Evolutionary conservation across 129 eudicot genomes (phyloP), one percentile per base, ranked within the genome.

Genomic region (Glebionis coronaria): DNA sequence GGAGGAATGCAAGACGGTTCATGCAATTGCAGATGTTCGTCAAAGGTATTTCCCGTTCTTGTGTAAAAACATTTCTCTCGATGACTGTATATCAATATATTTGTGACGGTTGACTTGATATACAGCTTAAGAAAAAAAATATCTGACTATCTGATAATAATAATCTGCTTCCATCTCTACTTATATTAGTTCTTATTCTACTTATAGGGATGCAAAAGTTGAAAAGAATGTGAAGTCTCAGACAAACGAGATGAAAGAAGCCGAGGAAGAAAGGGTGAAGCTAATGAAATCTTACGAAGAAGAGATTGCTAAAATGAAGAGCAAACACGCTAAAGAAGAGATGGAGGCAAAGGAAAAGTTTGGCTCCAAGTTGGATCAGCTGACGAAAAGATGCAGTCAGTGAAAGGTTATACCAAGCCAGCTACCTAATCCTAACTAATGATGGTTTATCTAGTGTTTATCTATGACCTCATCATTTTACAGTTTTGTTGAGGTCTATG

Each of bases 331-430:
- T 84, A 78, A 86, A 96, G 88, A 27, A n/a, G n/a, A n/a, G n/a
- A n/a, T n/a, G n/a, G n/a, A n/a, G n/a, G n/a, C n/a, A n/a, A n/a
- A n/a, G n/a, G 94, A 91, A 71, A 72, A 78, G 13, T 80, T 86
- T 11, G 83, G 76, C 51, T 76, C 73, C 0, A 77, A 70, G 7
- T 64, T 81, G 40, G 67, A 59, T 9, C 66, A 3, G 61, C 80
- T 92, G 76, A 77, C 82, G 85, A 81, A 73, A 6, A 81, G 76
- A 58, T 86, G 80, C 88, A 71, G 73, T 14, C 89, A 9, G 61
- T 72, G 13, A 19, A 12, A 44, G 51, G 38, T 42, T 69, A n/a
- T n/a, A n/a, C n/a, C n/a, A n/a, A n/a, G n/a, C n/a, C n/a, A n/a
- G 64, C 49, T 56, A 29, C 10, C 19, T 70, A 25, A 58, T 70